Conservation (phyloP, 768 basidiomycete genomes). For the Macrolepiota albuminosa region DNA sequence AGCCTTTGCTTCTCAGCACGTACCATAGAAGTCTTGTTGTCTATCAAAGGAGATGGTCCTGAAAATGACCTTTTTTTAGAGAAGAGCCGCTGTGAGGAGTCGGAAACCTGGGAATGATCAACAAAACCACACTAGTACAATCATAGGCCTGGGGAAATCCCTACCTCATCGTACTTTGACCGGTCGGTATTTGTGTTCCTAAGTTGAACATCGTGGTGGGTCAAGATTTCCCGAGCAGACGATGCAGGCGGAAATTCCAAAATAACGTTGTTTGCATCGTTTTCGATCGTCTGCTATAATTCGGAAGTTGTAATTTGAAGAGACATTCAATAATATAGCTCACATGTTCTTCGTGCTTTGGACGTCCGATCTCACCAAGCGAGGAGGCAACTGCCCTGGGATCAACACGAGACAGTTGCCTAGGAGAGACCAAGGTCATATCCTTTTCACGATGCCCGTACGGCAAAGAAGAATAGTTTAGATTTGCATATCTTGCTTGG, state of each 20-base stretch:
- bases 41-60: conserved; percentile 1
- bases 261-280: background rate
- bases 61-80: conserved; percentile 4
- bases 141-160: background rate
- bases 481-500: conserved; percentile 2
- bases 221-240: background rate
- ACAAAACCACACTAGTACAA: background rate
- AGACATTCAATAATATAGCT: background rate
- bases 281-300: background rate
- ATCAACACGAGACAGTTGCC: conserved; percentile 12
- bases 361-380: background rate
- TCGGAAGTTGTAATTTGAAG: background rate
- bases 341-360: background rate
- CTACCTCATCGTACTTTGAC: background rate
- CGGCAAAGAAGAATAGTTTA: conserved; percentile 7
- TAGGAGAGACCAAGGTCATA: conserved; percentile 3
- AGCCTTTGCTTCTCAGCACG: background rate
- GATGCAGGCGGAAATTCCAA: background rate
- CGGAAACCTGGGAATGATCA: background rate
- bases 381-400: conserved; percentile 3
- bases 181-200: background rate
- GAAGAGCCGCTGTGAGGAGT: conserved; percentile 7
- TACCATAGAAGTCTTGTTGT: background rate
- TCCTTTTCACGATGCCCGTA: conserved; percentile 20
- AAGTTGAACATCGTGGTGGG: background rate